These are phyloP conservation scores for Thelephora terrestris DNA, from an alignment of 1,284 basidiomycete genomes.

Conservation along the genomic window DNA sequence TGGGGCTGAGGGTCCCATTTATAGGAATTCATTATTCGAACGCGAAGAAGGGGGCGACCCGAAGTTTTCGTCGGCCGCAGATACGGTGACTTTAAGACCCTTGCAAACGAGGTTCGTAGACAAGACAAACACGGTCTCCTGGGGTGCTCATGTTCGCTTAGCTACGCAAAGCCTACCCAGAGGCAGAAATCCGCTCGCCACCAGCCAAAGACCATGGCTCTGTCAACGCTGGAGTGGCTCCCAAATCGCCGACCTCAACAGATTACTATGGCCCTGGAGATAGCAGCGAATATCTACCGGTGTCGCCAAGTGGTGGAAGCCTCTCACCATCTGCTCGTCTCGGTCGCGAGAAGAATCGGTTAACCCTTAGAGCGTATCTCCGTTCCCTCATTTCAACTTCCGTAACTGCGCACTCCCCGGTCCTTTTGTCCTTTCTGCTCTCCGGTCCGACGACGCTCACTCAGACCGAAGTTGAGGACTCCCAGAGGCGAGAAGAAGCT, in stretches of 20 bases:
- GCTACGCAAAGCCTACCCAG: slow-evolving; percentile 79
- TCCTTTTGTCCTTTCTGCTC: slow-evolving; percentile 81
- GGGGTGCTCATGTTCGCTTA: slow-evolving; percentile 22
- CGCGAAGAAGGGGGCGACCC: slow-evolving; percentile 56
- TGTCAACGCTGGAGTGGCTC: slow-evolving; percentile 28
- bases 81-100: slow-evolving; percentile 89
- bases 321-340: slow-evolving; percentile 33
- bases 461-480: slow-evolving; percentile 73
- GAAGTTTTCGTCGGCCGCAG: slow-evolving; percentile 87
- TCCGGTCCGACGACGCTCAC: slow-evolving; percentile 68
- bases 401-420: slow-evolving; percentile 72
- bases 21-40: slow-evolving; percentile 93
- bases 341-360: slow-evolving; percentile 87
- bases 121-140: neutral
- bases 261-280: neutral
- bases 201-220: slow-evolving; percentile 80
- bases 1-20: slow-evolving; percentile 5
- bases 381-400: slow-evolving; percentile 70
- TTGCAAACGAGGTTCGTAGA: slow-evolving; percentile 66
- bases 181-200: slow-evolving; percentile 67
- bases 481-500: slow-evolving; percentile 73
- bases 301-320: slow-evolving; percentile 6
- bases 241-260: slow-evolving; percentile 5
- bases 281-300: slow-evolving; percentile 6
- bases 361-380: slow-evolving; percentile 91